Percentiles rank a stretch among this genome's conserved stretches.
phyloP scores from a whole-genome alignment of 768 basidiomycete genomes.

The Pisolithus sp. region DNA sequence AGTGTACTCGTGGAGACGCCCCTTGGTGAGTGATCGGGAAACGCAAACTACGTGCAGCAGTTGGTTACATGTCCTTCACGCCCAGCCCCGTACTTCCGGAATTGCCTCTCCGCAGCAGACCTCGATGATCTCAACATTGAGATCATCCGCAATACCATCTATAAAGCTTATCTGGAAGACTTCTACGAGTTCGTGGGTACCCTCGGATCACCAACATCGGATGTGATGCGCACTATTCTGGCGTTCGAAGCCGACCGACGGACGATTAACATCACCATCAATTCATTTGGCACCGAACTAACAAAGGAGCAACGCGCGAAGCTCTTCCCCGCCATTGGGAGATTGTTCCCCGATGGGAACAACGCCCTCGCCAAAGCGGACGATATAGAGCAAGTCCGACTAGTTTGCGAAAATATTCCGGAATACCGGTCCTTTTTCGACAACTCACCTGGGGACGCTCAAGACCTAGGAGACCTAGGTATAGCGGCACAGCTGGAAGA shows the following conservation, averaged over 20 bases:
- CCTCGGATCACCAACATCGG: slow-evolving; percentile 78
- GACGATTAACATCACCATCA: slow-evolving; percentile 97
- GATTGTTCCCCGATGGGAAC: slow-evolving; percentile 93
- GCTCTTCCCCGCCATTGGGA: slow-evolving; percentile 90
- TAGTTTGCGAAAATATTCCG: slow-evolving; percentile 76
- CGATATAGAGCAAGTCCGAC: slow-evolving; percentile 88
- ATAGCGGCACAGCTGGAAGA: slow-evolving; percentile 77
- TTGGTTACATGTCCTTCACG: neutral
- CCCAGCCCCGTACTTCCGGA: slow-evolving; percentile 90
- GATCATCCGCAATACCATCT: slow-evolving; percentile 98
- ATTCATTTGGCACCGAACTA: slow-evolving; percentile 94
- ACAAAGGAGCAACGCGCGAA: slow-evolving; percentile 91
- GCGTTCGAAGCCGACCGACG: slow-evolving; percentile 96
- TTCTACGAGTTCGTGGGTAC: slow-evolving; percentile 81
- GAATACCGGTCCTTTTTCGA: slow-evolving; percentile 93
- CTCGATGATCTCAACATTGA: slow-evolving; percentile 99
- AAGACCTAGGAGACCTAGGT: slow-evolving; percentile 37
- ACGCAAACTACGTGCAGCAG: neutral
- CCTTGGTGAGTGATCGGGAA: slow-evolving; percentile 56
- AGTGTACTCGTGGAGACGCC: slow-evolving; percentile 97
- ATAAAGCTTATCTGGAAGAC: slow-evolving; percentile 98
- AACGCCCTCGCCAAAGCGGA: slow-evolving; percentile 90
- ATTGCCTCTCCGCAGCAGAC: slow-evolving; percentile 91
- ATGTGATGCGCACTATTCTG: slow-evolving; percentile 89
- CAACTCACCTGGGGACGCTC: slow-evolving; percentile 36